Percentiles rank a stretch among this genome's conserved stretches.
phyloP scores from a whole-genome alignment of 2,329 filamentous ascomycete genomes.

The Trichoderma hamatum region DNA sequence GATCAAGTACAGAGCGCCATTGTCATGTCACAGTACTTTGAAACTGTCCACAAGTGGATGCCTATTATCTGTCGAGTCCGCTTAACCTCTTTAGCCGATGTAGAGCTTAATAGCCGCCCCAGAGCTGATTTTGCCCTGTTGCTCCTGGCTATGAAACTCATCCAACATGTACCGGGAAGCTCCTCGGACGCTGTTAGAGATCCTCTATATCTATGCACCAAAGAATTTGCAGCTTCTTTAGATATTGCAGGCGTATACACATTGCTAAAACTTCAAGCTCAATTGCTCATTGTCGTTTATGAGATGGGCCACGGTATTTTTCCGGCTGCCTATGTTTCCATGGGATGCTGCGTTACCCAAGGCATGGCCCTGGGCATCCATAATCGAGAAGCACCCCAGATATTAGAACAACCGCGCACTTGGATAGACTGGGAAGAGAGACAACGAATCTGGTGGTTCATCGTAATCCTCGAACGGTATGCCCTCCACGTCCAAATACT shows the following conservation, averaged over 20 bases:
- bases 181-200: conserved; percentile 19
- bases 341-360: conserved; percentile 36
- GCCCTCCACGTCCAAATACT: background rate
- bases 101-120: background rate
- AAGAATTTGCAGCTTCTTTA: conserved; percentile 28
- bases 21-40: conserved; percentile 25
- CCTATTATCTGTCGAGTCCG: conserved; percentile 27
- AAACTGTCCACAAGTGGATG: conserved; percentile 27
- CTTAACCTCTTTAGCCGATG: conserved; percentile 2
- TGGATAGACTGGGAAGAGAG: conserved; percentile 41
- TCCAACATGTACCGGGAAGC: conserved; percentile 27
- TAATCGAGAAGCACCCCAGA: conserved; percentile 29
- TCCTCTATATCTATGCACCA: conserved; percentile 26
- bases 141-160: conserved; percentile 35
- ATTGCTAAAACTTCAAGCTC: conserved; percentile 35
- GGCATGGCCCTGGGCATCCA: conserved; percentile 29
- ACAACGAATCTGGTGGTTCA: conserved; percentile 40
- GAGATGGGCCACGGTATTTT: conserved; percentile 43
- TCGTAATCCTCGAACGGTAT: conserved; percentile 41
- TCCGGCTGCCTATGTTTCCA: conserved; percentile 38
- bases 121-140: conserved; percentile 30
- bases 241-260: conserved; percentile 34
- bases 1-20: conserved; percentile 6
- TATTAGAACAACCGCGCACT: conserved; percentile 34
- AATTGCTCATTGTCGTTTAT: conserved; percentile 38